Evolutionary conservation across 2,329 filamentous ascomycete genomes (phyloP).

Genomic region (Podosphaera fusca): DNA sequence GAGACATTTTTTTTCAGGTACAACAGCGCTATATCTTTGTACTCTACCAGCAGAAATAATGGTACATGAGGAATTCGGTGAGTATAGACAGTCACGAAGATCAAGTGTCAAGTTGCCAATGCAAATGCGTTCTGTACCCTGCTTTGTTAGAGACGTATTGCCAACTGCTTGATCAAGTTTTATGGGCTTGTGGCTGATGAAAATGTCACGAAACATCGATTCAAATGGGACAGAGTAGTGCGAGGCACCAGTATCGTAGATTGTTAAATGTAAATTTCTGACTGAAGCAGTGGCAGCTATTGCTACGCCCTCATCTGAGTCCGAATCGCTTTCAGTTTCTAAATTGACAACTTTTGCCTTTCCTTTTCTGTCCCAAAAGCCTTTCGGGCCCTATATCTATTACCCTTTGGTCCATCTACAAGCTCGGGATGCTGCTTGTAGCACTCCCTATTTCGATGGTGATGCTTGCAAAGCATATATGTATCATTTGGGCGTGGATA

Average conservation of each 20-base stretch:
- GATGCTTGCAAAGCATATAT: background rate
- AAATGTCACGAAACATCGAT: background rate
- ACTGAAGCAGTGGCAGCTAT: background rate
- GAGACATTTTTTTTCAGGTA: background rate
- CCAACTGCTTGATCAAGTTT: no score
- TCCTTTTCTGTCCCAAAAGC: background rate
- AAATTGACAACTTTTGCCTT: background rate
- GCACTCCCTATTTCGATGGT: background rate
- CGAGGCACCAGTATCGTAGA: background rate
- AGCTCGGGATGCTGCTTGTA: background rate
- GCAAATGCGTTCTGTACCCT: background rate
- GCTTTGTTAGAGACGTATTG: background rate
- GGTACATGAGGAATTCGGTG: background rate
- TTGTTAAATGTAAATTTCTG: background rate
- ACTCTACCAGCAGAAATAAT: background rate
- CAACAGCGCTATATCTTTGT: background rate
- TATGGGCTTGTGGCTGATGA: no score
- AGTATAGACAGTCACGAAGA: background rate
- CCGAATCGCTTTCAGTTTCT: background rate
- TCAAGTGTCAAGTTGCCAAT: background rate
- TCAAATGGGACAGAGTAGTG: background rate
- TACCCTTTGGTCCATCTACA: background rate
- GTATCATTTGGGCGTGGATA: background rate
- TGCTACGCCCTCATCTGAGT: background rate
- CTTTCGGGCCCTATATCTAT: background rate